Base-by-base conservation (phyloP, 2,329 filamentous ascomycete species). In the Aspergillus viridinutans region DNA sequence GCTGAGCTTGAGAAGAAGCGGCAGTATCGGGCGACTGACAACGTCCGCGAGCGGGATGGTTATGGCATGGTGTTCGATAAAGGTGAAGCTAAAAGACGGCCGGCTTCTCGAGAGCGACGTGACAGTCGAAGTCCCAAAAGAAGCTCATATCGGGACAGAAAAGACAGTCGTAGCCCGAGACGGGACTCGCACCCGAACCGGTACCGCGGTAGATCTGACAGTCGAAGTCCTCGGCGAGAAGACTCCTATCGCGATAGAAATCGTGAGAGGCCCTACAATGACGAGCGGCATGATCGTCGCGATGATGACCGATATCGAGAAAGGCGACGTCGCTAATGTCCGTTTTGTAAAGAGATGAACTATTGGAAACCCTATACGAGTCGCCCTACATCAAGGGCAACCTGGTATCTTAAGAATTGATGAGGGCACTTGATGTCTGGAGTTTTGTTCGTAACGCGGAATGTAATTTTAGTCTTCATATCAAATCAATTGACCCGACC, bases 31-130 rank as follows among this genome's bases (percentile, higher is more conserved):
- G 84, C 85, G n/a, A 82, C 87, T 38, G 83, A 84, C 23, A 78
- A 81, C 17, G 72, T 75, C 55, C 65, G 67, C 25, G 65, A 64
- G 29, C 75, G 74, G 55, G 77, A 82, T 52, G 78, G 81, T 25
- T 96, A 95, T 69, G 83, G 84, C 54, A 92, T 95, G 85, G 86
- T 96, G 0, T 90, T 95, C 70, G 88, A 90, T 58, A 86, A 88
- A 54, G 68, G 62, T 32, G 68, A 63, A 50, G 58, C 65, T 23
- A 48, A 57, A 32, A 53, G 58, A 50, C 54, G 50, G 25, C 49
- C 57, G 52, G 28, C 58, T 53, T 62, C 58, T 55, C 61, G 61
- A 29, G 61, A 65, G 53, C 62, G 67, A 55, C 70, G 69, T 54
- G 71, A 74, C 26, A 80, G 76, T 64, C 77, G 74, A 58, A 83